A percentile compares a stretch with the other conserved stretches of the same genome.
Conservation (phyloP, 169 alveolate species). For the Babesia ovata region DNA sequence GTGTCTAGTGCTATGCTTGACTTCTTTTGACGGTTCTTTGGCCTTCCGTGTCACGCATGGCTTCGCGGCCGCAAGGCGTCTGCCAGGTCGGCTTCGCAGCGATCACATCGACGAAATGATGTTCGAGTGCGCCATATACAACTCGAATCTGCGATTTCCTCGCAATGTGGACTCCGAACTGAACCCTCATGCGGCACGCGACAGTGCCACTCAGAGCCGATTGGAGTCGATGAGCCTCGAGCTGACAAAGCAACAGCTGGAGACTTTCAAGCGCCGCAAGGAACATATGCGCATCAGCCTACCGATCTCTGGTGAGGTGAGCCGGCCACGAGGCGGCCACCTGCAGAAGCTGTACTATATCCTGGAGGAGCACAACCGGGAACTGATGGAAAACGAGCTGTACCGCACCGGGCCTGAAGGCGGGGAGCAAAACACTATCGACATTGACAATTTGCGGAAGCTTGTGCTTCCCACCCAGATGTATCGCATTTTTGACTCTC, state of each 20-base stretch:
- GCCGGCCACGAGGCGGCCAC: constrained; percentile 36
- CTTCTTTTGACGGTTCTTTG: background rate
- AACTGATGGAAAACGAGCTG: constrained; percentile 41
- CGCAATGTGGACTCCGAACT: constrained; percentile 37
- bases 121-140: constrained; percentile 64
- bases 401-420: background rate
- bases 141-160: constrained; percentile 35
- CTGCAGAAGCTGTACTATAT: constrained; percentile 57
- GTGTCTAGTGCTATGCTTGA: constrained; percentile 1
- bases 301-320: constrained; percentile 57
- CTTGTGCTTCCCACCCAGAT: constrained; percentile 45
- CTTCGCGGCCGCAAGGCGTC: background rate
- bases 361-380: constrained; percentile 64
- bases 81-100: constrained; percentile 17
- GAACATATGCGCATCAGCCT: constrained; percentile 37
- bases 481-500: constrained; percentile 37
- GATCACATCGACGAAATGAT: constrained; percentile 70
- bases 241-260: constrained; percentile 39
- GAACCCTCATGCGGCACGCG: constrained; percentile 27
- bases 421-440: background rate
- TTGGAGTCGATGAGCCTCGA: constrained; percentile 36
- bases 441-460: constrained; percentile 16
- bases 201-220: constrained; percentile 13
- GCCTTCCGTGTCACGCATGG: constrained; percentile 22
- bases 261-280: constrained; percentile 11